phyloP scores from a whole-genome alignment of 1,284 basidiomycete genomes.

The Pascua guehoae region DNA sequence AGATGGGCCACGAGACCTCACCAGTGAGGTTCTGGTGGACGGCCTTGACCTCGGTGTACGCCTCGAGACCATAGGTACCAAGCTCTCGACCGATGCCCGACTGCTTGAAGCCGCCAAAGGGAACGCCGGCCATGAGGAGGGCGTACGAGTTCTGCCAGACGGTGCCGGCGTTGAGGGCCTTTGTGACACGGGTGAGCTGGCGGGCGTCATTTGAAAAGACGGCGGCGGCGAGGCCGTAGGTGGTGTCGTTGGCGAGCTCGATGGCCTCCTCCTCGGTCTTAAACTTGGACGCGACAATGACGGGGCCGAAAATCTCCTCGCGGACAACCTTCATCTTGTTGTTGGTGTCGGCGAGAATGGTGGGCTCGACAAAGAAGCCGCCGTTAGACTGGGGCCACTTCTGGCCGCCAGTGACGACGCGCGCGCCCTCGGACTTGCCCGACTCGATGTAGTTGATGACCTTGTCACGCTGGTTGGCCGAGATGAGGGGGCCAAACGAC shows the following conservation, averaged over 20 bases:
- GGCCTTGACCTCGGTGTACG: conserved; percentile 79
- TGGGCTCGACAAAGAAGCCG: conserved; percentile 48
- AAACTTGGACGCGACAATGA: conserved; percentile 49
- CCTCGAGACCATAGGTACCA: conserved; percentile 78
- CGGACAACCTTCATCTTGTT: conserved; percentile 36
- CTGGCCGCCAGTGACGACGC: conserved; percentile 69
- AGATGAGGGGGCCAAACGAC: conserved; percentile 76
- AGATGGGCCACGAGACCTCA: conserved; percentile 21
- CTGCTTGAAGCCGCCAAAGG: conserved; percentile 93
- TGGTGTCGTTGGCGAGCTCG: conserved; percentile 73
- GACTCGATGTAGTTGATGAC: conserved; percentile 84
- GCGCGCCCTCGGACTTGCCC: conserved; percentile 83
- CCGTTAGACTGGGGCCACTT: conserved; percentile 34
- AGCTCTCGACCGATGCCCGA: conserved; percentile 79
- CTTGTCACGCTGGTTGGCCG: conserved; percentile 79
- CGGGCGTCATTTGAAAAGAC: conserved; percentile 80
- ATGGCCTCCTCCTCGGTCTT: conserved; percentile 53
- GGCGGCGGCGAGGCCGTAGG: conserved; percentile 81
- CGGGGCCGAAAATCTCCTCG: conserved; percentile 53
- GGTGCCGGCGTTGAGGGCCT: conserved; percentile 71
- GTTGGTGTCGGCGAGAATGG: conserved; percentile 43
- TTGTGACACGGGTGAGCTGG: conserved; percentile 79
- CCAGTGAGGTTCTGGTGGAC: conserved; percentile 67
- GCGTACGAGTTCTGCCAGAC: conserved; percentile 88
- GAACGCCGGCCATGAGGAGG: conserved; percentile 72